Conservation (phyloP, 352 stramenopile species). For the Pythium chondricola region DNA sequence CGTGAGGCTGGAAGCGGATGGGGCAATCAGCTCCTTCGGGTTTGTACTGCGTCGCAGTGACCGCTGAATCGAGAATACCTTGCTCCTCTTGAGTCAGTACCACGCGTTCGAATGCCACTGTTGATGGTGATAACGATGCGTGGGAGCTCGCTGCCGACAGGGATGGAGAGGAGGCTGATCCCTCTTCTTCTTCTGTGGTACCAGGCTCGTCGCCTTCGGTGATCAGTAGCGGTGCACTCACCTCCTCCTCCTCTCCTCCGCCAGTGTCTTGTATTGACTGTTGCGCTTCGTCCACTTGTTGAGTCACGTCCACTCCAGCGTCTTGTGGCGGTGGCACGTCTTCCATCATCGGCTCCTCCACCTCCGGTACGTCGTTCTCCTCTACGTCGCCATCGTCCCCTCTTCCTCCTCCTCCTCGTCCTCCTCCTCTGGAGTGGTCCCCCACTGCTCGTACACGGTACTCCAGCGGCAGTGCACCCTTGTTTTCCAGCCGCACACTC, state of each 20-base stretch:
- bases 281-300: too few species aligned
- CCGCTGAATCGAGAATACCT: slow-evolving; percentile 22
- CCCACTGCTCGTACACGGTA: slow-evolving; percentile 24
- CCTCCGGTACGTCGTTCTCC: neutral
- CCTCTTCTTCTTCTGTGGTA: neutral
- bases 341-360: neutral
- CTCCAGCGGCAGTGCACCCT: slow-evolving; percentile 57
- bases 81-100: slow-evolving; percentile 27
- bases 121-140: too few species aligned
- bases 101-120: neutral
- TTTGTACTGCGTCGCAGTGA: slow-evolving; percentile 28
- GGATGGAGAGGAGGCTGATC: neutral
- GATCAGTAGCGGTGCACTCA: neutral
- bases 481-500: slow-evolving; percentile 56
- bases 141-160: too few species aligned
- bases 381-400: neutral
- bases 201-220: neutral
- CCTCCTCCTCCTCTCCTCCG: neutral
- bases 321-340: neutral
- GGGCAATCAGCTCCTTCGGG: slow-evolving; percentile 32
- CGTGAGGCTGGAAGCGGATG: slow-evolving; percentile 31
- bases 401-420: neutral
- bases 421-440: too few species aligned
- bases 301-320: too few species aligned
- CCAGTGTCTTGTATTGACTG: too few species aligned